A percentile compares a stretch with the other conserved stretches of the same genome.
phyloP scores from a whole-genome alignment of 2,329 filamentous ascomycete species.

The Xylariaceae sp. region DNA sequence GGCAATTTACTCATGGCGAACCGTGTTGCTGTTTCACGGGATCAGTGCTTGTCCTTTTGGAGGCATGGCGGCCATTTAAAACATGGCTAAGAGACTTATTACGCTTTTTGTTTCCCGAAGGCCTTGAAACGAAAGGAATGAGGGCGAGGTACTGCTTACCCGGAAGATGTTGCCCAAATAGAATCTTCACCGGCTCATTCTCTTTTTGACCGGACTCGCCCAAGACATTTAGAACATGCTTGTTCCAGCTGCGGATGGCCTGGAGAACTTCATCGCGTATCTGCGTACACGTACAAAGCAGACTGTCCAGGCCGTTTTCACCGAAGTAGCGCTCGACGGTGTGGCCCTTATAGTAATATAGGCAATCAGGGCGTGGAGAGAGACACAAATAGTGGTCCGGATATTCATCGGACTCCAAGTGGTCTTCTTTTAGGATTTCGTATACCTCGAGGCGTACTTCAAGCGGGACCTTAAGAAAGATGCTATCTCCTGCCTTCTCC shows the following conservation, averaged over 20 bases:
- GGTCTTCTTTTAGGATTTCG: constrained; percentile 9
- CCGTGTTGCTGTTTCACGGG: background rate
- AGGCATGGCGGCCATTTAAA: background rate
- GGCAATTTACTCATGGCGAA: constrained; percentile 1
- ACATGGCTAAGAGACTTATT: background rate
- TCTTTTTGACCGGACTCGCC: constrained; percentile 9
- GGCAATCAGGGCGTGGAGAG: constrained; percentile 10
- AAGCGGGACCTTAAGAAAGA: constrained; percentile 3
- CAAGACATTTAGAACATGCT: constrained; percentile 14
- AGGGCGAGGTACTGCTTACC: background rate
- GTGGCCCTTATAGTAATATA: constrained; percentile 12
- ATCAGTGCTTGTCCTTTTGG: background rate
- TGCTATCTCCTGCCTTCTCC: background rate
- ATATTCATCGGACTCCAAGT: constrained; percentile 7
- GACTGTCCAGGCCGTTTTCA: constrained; percentile 7
- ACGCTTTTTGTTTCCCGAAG: background rate
- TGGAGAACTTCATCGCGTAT: constrained; percentile 12
- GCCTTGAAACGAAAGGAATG: background rate
- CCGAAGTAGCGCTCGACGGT: constrained; percentile 13
- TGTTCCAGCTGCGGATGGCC: constrained; percentile 8
- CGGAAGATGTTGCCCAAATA: constrained; percentile 4
- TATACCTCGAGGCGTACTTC: constrained; percentile 15
- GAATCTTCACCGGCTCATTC: constrained; percentile 8
- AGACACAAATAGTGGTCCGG: constrained; percentile 15
- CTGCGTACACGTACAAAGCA: constrained; percentile 13